Evolutionary conservation across 305 asterid species (phyloP).

Genomic region (Fraxinus floribunda): DNA sequence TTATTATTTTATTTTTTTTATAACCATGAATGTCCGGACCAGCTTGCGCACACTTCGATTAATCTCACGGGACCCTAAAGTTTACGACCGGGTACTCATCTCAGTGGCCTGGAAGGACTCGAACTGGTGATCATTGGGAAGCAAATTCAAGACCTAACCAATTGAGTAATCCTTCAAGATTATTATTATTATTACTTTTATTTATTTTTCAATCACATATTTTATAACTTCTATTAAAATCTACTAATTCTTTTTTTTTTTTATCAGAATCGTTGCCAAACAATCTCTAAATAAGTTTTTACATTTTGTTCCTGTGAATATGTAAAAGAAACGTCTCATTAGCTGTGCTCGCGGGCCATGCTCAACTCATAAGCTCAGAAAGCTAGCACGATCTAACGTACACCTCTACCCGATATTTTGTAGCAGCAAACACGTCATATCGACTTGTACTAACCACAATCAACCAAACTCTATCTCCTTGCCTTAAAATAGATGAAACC

Average conservation of each 20-base stretch:
- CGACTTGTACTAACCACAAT: conserved; percentile 25
- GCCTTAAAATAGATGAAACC: conserved; percentile 19
- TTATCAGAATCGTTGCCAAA: not conserved
- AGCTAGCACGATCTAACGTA: not conserved
- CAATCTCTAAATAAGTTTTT: not conserved
- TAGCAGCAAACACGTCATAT: conserved; percentile 21
- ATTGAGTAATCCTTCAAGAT: too few species aligned
- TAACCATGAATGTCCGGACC: too few species aligned
- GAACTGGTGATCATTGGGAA: too few species aligned
- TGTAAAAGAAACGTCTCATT: not conserved
- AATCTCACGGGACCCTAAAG: too few species aligned
- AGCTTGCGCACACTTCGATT: too few species aligned
- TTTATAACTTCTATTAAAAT: too few species aligned
- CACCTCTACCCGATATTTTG: conserved; percentile 7
- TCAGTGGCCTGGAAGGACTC: too few species aligned
- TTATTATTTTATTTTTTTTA: too few species aligned
- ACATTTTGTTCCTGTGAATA: not conserved
- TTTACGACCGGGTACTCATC: too few species aligned
- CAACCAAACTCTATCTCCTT: conserved; percentile 38
- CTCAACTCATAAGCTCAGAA: not conserved
- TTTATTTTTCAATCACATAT: not conserved
- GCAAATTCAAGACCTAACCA: too few species aligned
- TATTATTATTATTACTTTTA: too few species aligned
- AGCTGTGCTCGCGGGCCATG: not conserved
- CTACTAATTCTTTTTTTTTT: too few species aligned